phyloP scores from a whole-genome alignment of 495 filamentous ascomycete genomes.

The Penicillium diatomitis region DNA sequence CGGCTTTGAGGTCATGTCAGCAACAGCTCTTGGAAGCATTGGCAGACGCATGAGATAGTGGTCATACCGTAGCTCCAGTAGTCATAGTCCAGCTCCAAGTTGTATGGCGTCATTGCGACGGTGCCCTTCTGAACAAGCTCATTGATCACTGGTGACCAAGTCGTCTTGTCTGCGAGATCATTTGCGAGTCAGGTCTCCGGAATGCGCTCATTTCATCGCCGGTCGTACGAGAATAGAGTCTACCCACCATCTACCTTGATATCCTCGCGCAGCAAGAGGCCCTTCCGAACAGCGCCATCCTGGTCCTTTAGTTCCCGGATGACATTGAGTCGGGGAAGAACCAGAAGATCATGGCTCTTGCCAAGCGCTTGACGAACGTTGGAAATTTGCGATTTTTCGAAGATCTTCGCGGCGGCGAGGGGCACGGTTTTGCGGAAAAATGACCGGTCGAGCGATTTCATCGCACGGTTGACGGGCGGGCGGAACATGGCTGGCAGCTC shows the following conservation, averaged over 20 bases:
- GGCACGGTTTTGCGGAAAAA: conserved; percentile 71
- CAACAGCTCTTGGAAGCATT: too few species aligned
- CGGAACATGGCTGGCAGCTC: conserved; percentile 53
- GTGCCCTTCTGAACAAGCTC: conserved; percentile 58
- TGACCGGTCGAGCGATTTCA: conserved; percentile 68
- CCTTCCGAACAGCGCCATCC: conserved; percentile 51
- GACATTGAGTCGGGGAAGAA: conserved; percentile 46
- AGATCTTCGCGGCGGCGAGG: conserved; percentile 68
- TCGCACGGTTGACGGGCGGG: conserved; percentile 74
- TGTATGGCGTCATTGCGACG: conserved; percentile 61
- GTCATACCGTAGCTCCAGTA: conserved; percentile 73
- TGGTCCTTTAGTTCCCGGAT: conserved; percentile 44
- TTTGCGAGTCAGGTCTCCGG: conserved; percentile 4
- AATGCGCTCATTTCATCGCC: conserved; percentile 18
- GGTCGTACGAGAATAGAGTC: background rate
- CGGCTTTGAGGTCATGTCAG: conserved; percentile 39
- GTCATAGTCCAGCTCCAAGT: conserved; percentile 67
- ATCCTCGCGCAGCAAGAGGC: conserved; percentile 63
- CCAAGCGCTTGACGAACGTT: conserved; percentile 51
- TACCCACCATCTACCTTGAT: conserved; percentile 57
- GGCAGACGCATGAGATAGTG: background rate
- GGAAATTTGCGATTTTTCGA: conserved; percentile 61
- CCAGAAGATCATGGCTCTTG: conserved; percentile 49
- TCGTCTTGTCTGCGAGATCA: conserved; percentile 50
- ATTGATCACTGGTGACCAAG: conserved; percentile 61